Base-by-base conservation (phyloP, 345 rosid species). In the Aegle marmelos region DNA sequence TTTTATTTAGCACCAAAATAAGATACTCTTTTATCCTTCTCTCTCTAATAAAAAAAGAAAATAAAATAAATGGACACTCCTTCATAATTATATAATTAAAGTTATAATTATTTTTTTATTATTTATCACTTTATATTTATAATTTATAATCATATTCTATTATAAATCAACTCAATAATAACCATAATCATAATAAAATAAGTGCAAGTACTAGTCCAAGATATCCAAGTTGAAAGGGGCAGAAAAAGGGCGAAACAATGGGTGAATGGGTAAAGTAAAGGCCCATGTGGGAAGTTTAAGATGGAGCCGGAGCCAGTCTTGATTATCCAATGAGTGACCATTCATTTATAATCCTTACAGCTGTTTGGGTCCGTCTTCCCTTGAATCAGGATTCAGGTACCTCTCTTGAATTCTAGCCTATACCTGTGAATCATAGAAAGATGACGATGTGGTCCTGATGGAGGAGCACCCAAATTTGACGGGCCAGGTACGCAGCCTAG, bases 321-420 rank as follows among this genome's bases (percentile, higher is more conserved):
- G 8, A 25, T 65, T 11, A 28, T 41, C 37, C 60, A 63, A 22
- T 63, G n/a, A 17, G 39, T 7, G 16, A n/a, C 63, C 59, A 64
- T 7, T 11, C 28, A 48, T 58, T 41, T 36, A 36, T 7, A 59
- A 41, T 41, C 50, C 37, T 57, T 76, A 45, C 74, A 71, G 76
- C 76, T 70, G 72, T 28, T 30, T 77, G 58, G 75, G 78, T 56
- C 83, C 33, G 31, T 75, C 68, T 34, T 50, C 62, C 21, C 22
- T 56, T 27, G 39, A 64, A 21, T 63, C 56, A 2, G 2, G 17
- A 21, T 30, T 64, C 65, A 60, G 65, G 65, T 17, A 60, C 4
- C 8, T 25, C n/a, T 63, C 30, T 13, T 30, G 6, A 63, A 7
- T 31, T 63, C 2, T 7, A 64, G 11, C 25, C 2, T 9, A 4